These are phyloP conservation scores for Deinandra increscens DNA, from an alignment of 129 eudicot genomes.

Conservation along the genomic window DNA sequence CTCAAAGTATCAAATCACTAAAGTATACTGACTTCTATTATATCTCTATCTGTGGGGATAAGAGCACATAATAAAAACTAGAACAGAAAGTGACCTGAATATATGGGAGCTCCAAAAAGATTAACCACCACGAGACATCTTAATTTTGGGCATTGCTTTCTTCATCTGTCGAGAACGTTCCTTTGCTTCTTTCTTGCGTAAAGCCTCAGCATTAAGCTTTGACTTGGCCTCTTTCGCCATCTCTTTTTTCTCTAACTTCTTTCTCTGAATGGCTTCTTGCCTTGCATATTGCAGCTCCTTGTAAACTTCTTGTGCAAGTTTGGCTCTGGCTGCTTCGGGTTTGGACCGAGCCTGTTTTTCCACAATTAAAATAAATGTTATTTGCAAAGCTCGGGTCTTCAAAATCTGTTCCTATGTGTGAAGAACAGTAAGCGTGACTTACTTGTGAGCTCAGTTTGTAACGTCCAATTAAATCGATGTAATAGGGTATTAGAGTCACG, in stretches of 20 bases:
- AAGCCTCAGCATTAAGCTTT: constrained; percentile 75
- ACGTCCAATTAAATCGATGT: constrained; percentile 82
- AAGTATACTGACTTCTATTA: constrained; percentile 36
- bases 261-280: constrained; percentile 85
- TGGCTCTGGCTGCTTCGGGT: constrained; percentile 75
- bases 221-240: constrained; percentile 84
- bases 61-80: constrained; percentile 6
- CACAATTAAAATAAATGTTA: neutral
- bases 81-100: constrained; percentile 24
- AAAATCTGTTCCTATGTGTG: neutral
- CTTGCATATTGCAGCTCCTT: constrained; percentile 77
- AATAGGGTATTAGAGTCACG: constrained; percentile 76
- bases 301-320: constrained; percentile 86
- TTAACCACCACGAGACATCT: constrained; percentile 73
- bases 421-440: constrained; percentile 8
- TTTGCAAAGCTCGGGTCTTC: neutral
- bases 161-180: constrained; percentile 93
- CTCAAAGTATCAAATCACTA: constrained; percentile 24
- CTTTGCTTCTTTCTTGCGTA: constrained; percentile 88
- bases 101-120: constrained; percentile 10
- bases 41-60: constrained; percentile 6
- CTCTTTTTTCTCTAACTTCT: constrained; percentile 82
- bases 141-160: constrained; percentile 87
- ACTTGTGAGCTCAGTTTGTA: constrained; percentile 93
- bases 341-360: constrained; percentile 74